A percentile compares a stretch with the other conserved stretches of the same genome.
Conservation (phyloP, 1,284 basidiomycete species). For the Cystobasidium slooffiae region DNA sequence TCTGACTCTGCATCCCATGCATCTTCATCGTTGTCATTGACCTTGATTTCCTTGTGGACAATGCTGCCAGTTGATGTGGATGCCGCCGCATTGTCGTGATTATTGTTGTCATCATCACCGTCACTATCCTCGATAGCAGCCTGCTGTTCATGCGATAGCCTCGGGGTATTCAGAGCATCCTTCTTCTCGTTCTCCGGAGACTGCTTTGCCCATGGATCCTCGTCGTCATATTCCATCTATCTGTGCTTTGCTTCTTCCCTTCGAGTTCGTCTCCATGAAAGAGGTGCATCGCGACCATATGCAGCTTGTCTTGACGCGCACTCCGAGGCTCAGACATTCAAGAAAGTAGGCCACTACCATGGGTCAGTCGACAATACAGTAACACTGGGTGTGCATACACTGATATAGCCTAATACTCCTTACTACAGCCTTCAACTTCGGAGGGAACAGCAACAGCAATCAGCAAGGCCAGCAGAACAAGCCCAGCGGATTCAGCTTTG, state of each 20-base stretch:
- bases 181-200: slow-evolving; percentile 28
- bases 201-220: slow-evolving; percentile 36
- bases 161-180: not conserved
- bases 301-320: slow-evolving; percentile 13
- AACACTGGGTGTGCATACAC: not conserved
- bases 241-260: slow-evolving; percentile 3
- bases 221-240: slow-evolving; percentile 28
- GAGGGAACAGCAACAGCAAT: not conserved
- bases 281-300: not conserved
- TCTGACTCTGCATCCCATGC: slow-evolving; percentile 29
- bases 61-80: slow-evolving; percentile 19
- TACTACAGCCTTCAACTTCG: slow-evolving; percentile 34
- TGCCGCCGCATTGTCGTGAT: not conserved
- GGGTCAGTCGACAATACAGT: not conserved
- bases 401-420: not conserved
- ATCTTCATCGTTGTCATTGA: slow-evolving; percentile 8
- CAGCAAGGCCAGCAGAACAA: slow-evolving; percentile 30
- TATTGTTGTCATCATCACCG: not conserved
- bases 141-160: not conserved
- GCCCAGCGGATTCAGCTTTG: slow-evolving; percentile 44
- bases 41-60: not conserved
- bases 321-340: not conserved
- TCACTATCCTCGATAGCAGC: not conserved
- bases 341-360: not conserved
- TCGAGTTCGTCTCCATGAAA: slow-evolving; percentile 1